phyloP scores from a whole-genome alignment of 2,329 filamentous ascomycete species.

The Diplodia seriata region DNA sequence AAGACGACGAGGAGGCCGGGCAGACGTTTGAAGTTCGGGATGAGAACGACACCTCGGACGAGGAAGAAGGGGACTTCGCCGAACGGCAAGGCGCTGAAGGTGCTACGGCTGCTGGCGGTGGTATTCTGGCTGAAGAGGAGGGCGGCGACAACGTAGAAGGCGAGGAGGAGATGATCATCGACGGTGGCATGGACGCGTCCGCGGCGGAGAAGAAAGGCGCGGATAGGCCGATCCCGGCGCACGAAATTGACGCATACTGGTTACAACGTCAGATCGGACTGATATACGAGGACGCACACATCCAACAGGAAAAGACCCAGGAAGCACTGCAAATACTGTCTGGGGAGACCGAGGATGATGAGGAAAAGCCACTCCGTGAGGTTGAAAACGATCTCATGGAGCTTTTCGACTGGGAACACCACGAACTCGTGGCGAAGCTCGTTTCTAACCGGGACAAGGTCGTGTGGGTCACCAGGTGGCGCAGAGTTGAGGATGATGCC shows the following conservation, averaged over 20 bases:
- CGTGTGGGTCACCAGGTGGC: constrained; percentile 91
- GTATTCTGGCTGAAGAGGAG: constrained; percentile 38
- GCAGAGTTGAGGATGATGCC: constrained; percentile 79
- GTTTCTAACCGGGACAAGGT: constrained; percentile 93
- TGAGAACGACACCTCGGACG: constrained; percentile 77
- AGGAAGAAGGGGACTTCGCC: constrained; percentile 67
- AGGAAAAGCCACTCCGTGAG: constrained; percentile 85
- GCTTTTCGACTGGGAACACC: constrained; percentile 95
- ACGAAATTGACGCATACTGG: constrained; percentile 98
- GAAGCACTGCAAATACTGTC: constrained; percentile 83
- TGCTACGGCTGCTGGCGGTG: constrained; percentile 55
- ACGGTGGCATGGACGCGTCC: constrained; percentile 64
- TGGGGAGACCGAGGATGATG: constrained; percentile 75
- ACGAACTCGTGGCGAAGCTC: constrained; percentile 88
- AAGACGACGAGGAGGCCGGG: constrained; percentile 77
- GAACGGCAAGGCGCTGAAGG: constrained; percentile 62
- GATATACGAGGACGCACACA: constrained; percentile 89
- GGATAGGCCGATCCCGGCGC: constrained; percentile 72
- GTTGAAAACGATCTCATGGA: constrained; percentile 99
- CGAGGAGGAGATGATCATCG: constrained; percentile 82
- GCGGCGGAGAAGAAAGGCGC: constrained; percentile 52
- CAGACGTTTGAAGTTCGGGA: constrained; percentile 88
- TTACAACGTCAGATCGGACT: constrained; percentile 89
- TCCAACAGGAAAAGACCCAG: constrained; percentile 89
- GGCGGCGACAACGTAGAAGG: constrained; percentile 55